phyloP scores from a whole-genome alignment of 2,329 filamentous ascomycete genomes.

The Dichotomopilus funicola region DNA sequence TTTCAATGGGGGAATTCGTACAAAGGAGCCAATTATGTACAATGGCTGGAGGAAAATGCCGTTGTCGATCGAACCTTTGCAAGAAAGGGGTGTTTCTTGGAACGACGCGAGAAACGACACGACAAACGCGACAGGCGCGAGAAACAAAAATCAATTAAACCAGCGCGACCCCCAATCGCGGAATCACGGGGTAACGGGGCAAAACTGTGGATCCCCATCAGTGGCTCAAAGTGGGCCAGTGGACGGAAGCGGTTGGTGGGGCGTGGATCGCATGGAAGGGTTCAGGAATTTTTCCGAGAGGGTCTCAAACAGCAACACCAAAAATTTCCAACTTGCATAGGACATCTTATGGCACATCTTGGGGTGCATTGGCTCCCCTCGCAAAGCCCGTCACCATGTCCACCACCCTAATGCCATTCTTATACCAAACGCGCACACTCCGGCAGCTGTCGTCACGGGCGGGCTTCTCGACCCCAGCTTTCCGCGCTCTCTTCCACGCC shows the following conservation, averaged over 20 bases:
- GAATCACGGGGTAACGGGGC: slow-evolving; percentile 18
- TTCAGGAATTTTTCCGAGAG: background rate
- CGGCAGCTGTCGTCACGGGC: slow-evolving; percentile 30
- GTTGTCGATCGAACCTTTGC: background rate
- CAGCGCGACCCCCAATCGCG: slow-evolving; percentile 15
- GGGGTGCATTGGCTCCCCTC: background rate
- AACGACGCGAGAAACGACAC: background rate
- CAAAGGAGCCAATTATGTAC: background rate
- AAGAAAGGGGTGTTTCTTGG: background rate
- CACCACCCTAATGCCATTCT: slow-evolving; percentile 54
- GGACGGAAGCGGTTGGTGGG: too few species aligned
- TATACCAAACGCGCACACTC: slow-evolving; percentile 66
- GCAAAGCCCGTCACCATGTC: slow-evolving; percentile 32
- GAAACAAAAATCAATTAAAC: slow-evolving; percentile 20
- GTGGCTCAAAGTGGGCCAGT: background rate
- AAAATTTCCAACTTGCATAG: background rate
- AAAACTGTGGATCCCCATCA: background rate
- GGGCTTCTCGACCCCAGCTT: slow-evolving; percentile 21
- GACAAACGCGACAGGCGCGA: slow-evolving; percentile 9
- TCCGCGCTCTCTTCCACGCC: slow-evolving; percentile 24
- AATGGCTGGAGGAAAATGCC: background rate
- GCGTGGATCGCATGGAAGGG: background rate
- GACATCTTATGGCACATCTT: background rate
- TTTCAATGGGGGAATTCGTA: background rate
- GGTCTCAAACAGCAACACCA: background rate